Evolutionary conservation across 495 filamentous ascomycete genomes (phyloP).

Genomic region (Neurospora intermedia): DNA sequence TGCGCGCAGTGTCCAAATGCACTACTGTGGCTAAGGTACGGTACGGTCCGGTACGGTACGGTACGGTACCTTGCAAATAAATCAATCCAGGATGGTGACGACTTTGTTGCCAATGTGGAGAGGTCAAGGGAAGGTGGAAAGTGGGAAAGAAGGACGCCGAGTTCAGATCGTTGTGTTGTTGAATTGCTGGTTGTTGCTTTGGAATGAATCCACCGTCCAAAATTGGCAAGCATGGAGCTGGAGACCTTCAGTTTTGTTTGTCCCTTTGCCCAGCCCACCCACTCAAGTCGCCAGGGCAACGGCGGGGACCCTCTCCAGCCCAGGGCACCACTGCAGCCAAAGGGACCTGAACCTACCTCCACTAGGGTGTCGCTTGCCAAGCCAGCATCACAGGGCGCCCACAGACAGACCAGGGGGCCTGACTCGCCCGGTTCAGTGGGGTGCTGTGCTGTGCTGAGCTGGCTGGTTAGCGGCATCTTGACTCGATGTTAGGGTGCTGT

Average conservation of each 20-base stretch:
- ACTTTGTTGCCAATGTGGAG: not conserved
- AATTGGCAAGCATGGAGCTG: not conserved
- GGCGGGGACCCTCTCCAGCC: not conserved
- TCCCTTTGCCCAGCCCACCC: not conserved
- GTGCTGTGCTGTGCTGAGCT: not conserved
- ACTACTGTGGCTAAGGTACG: too few species aligned
- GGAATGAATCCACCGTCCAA: not conserved
- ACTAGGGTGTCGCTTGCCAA: not conserved
- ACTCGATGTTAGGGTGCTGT: not conserved
- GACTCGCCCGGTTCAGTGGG: not conserved
- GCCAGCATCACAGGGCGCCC: not conserved
- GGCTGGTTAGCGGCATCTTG: not conserved
- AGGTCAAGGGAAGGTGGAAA: not conserved
- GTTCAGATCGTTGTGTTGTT: not conserved
- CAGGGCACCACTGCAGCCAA: too few species aligned
- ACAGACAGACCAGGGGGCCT: not conserved
- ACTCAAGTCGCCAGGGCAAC: not conserved
- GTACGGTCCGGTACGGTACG: too few species aligned
- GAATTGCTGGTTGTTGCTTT: not conserved
- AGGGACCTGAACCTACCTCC: too few species aligned
- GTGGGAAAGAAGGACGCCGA: not conserved
- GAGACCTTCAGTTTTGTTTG: not conserved
- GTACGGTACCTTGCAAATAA: not conserved
- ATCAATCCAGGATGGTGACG: not conserved
- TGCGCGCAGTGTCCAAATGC: not conserved